Evolutionary conservation across 1,284 basidiomycete species (phyloP).

Genomic region (Tilletia indica): DNA sequence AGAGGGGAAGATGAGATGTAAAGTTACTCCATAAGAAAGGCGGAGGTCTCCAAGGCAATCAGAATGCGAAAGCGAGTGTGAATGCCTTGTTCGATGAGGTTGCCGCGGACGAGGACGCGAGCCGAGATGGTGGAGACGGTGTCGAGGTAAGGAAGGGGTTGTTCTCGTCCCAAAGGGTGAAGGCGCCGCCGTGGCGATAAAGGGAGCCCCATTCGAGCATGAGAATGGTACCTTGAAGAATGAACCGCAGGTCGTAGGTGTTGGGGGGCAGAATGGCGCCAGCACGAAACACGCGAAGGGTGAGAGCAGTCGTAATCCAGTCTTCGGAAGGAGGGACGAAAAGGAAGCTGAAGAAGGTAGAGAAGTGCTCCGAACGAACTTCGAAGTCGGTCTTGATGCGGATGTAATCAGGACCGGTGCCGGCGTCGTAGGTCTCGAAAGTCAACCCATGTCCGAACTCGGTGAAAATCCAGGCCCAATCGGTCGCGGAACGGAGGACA

Average conservation of each 20-base stretch:
- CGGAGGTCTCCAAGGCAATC: no score
- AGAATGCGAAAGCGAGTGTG: no score
- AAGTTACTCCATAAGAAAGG: no score
- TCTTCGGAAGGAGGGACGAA: background rate
- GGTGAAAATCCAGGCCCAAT: background rate
- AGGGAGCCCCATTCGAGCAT: background rate
- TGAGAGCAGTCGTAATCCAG: background rate
- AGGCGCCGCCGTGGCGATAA: no score
- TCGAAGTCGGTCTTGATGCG: no score
- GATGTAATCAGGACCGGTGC: background rate
- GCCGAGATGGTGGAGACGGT: no score
- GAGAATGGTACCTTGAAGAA: background rate
- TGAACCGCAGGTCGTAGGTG: background rate
- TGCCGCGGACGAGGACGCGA: no score
- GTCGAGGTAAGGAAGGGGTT: no score
- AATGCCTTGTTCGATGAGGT: no score
- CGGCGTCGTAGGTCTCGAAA: background rate
- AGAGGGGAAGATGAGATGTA: no score
- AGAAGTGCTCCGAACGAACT: background rate
- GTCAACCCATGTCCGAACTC: background rate
- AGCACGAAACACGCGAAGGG: background rate
- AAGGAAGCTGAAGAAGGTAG: background rate
- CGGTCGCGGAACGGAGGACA: background rate
- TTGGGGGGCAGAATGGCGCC: background rate
- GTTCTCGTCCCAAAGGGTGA: no score